Base-by-base conservation (phyloP, 345 rosid species). In the Hypericum perforatum region DNA sequence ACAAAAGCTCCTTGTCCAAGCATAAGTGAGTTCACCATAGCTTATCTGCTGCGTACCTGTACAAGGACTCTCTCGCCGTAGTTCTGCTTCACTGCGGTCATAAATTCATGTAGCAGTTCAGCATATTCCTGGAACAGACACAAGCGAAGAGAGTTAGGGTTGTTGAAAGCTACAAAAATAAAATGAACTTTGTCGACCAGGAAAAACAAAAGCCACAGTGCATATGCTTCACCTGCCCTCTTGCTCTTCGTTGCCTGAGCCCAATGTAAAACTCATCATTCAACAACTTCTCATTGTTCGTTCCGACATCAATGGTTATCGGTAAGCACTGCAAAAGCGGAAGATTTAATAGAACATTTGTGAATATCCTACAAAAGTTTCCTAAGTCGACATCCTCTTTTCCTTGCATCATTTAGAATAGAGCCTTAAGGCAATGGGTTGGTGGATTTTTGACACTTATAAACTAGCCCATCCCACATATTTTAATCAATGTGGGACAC, bases 201-300 rank as follows among this genome's bases (percentile, higher is more conserved):
- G 39, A 16, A 8, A 54, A 50, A 49, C n/a, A 52, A n/a, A 38
- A 53, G 36, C 36, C 29, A 60, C 64, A 5, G 50, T 29, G 8
- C 7, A 41, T 37, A 46, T 44, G 14, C 49, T 10, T 10, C 36
- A 87, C 98, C 96, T 85, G 92, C 47, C 98, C 98, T 47, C 83
- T 80, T 50, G 98, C 96, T 63, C 98, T 76, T 78, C 82, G 82
- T 78, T 78, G 96, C 72, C 94, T 82, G 41, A 91, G 88, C 59
- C 96, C 98, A 38, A 91, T 91, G 68, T 91, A 91, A 62, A 85
- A 91, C 71, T 91, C 96, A 40, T 91, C 94, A n/a, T 87, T 77
- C 65, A 91, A 65, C 71, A 91, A 68, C 52, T 68, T 61, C 82
- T 87, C 95, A 43, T 91, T 91, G 77, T 91, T 92, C 62, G 98